Base-by-base conservation (phyloP, 2,329 filamentous ascomycete species). In the Geoglossum cookeanum region DNA sequence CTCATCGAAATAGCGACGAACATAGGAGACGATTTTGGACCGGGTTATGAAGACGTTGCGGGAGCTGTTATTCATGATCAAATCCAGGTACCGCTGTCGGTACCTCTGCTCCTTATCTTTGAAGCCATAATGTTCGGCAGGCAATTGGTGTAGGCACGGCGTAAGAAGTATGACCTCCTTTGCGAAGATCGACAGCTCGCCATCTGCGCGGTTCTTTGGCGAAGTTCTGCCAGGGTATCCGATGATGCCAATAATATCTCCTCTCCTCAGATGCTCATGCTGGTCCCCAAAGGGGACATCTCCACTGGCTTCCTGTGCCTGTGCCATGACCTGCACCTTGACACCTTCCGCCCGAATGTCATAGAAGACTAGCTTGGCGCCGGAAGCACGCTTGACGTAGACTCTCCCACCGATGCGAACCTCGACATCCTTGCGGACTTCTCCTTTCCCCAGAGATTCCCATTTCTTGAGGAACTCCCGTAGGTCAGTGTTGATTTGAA, bases 41-140 rank as follows among this genome's bases (percentile, higher is more conserved):
- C 92, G 81, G 44, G 86, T 89, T 65, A 88, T 78, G 70, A 97
- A 86, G 58, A 90, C 85, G 59, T 94, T 79, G 57, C 89, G 81
- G 51, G 85, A 87, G 61, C 78, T 78, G 66, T 94, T 86, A 72
- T 98, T 96, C 84, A 97, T 94, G 72, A 98, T 92, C 64, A 98
- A 76, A 70, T 98, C 92, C 56, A 98, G 81, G 70, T 95, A 94
- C 59, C 91, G 81, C 74, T 95, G 87, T 65, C 94, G 85, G 78
- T 88, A 90, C 60, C 92, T 82, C 71, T 90, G 85, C 72, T 98
- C 92, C 68, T 89, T 81, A 69, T 97, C 90, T 77, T 94, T 91
- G 76, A 97, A 89, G 61, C 91, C 91, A 68, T 88, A 96, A 72
- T 91, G 84, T 70, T 92, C 88, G 60, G 85, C 84, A 58, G 92